Base-by-base conservation (phyloP, 2,329 filamentous ascomycete genomes). In the Cytospora leucostoma region DNA sequence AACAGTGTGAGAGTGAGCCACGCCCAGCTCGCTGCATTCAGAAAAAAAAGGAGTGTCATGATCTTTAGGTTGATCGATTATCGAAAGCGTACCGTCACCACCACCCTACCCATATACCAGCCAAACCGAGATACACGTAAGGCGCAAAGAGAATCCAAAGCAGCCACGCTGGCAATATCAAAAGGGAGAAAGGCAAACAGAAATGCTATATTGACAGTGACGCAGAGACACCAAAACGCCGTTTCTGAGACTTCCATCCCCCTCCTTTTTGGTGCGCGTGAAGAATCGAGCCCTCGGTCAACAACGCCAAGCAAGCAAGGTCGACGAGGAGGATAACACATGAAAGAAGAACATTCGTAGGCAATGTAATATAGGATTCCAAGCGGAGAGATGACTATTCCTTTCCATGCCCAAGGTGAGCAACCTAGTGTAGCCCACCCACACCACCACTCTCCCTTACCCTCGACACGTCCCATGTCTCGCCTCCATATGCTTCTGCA, bases 151-250 rank as follows among this genome's bases (percentile, higher is more conserved):
- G 55, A 50, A 50, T 37, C 59, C 47, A 62, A 56, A 37, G 50
- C 47, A 65, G 27, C 38, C 59, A 44, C 63, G 54, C 59, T 65
- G 49, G 44, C 58, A 35, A 53, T n/a, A 50, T 19, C 15, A 55
- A 50, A 56, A 44, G 44, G 52, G n/a, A 47, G 21, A 7, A 21
- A 15, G 21, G 19, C 7, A 51, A 21, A 40, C 34, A 55, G 38
- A n/a, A 8, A 58, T 62, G 59, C 63, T 58, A 59, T 62, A 58
- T 58, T 34, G 12, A 58, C 40, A 62, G 34, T 33, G 11, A 65
- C 33, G 40, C 19, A 57, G 8, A 21, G 54, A 58, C 38, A 51
- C 59, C 59, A n/a, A 33, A 62, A 65, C 59, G 59, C 59, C 59
- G 34, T 49, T 61, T 44, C 55, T 49, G 50, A 57, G 53, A 58